Conservation (phyloP, 805 yeast genomes). For the Ogataea trehaloabstinens region DNA sequence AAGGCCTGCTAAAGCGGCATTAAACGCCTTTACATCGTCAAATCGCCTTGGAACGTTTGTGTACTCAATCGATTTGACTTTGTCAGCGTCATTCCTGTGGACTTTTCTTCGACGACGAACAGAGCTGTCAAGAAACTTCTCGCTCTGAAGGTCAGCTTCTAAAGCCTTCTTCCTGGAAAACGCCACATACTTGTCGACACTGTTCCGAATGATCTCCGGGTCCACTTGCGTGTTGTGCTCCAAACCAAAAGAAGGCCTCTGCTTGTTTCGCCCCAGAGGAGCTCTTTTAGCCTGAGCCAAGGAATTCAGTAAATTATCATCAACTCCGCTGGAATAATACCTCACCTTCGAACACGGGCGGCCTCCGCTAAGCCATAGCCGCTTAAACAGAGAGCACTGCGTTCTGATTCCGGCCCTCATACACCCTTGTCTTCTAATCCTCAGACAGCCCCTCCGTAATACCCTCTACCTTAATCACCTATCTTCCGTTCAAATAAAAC, state of each 20-base stretch:
- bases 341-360: too few relatives aligned
- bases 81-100: too few relatives aligned
- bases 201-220: neutral
- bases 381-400: too few relatives aligned
- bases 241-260: neutral
- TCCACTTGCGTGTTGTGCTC: neutral
- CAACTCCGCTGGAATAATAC: neutral
- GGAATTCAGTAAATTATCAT: neutral
- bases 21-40: neutral
- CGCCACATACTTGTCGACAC: slow-evolving; percentile 1
- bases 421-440: too few relatives aligned
- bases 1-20: neutral
- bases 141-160: neutral
- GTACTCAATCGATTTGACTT: too few relatives aligned
- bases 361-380: too few relatives aligned
- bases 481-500: neutral
- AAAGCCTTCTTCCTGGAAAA: slow-evolving; percentile 1
- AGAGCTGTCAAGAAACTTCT: slow-evolving; percentile 1
- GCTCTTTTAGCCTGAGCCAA: slow-evolving; percentile 1
- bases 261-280: neutral
- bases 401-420: too few relatives aligned
- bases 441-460: too few relatives aligned
- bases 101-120: slow-evolving; percentile 1
- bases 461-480: too few relatives aligned
- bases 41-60: neutral